Conservation (phyloP, 208 protist species). For the Acanthamoeba sp. region DNA sequence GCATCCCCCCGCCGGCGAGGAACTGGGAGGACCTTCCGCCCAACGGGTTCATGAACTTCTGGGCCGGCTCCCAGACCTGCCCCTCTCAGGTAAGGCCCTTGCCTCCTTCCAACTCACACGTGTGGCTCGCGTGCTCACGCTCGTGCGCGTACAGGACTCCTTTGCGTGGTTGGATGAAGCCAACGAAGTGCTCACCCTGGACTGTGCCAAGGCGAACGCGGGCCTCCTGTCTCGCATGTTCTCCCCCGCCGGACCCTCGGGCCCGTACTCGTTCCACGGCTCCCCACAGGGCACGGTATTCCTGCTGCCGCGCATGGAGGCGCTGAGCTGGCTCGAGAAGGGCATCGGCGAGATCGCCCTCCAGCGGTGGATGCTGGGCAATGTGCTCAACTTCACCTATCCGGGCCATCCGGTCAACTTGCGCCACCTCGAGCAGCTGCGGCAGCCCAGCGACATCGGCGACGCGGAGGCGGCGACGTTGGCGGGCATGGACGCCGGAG, state of each 20-base stretch:
- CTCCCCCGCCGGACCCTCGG: neutral
- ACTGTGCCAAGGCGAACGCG: neutral
- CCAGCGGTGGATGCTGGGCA: conserved; percentile 43
- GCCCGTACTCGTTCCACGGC: neutral
- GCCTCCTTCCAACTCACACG: neutral
- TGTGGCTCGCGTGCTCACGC: neutral
- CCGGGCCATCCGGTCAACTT: conserved; percentile 28
- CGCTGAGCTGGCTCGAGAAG: conserved; percentile 21
- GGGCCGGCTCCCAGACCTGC: conserved; percentile 52
- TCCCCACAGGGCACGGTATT: conserved; percentile 5
- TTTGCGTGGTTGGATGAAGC: conserved; percentile 42
- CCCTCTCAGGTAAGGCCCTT: neutral
- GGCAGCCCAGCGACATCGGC: neutral
- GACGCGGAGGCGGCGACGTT: neutral
- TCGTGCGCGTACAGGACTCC: neutral
- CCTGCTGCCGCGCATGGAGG: conserved; percentile 38
- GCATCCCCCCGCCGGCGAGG: neutral
- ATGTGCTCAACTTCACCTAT: conserved; percentile 59
- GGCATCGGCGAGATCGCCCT: conserved; percentile 53
- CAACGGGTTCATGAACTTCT: conserved; percentile 59
- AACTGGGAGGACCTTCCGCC: conserved; percentile 43
- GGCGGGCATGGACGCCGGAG: neutral
- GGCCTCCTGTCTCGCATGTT: neutral
- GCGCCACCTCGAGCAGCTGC: neutral
- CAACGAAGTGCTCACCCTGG: neutral